These are phyloP conservation scores for Gloeopeniophorella convolvens DNA, from an alignment of 768 basidiomycete genomes.

Conservation along the genomic window DNA sequence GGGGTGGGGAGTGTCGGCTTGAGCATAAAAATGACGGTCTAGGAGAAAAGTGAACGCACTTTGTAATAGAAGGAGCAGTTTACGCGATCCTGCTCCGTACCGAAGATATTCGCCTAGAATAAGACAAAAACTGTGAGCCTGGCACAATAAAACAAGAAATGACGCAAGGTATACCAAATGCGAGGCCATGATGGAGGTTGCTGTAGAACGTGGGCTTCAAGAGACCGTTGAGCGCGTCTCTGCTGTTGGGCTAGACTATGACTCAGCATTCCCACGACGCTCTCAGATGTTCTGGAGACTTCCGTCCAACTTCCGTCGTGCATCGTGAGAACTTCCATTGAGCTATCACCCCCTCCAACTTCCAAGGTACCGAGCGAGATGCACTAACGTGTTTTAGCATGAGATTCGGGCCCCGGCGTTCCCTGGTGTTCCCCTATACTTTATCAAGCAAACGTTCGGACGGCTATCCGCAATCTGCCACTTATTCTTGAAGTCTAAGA, in stretches of 20 bases:
- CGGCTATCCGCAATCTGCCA: too few species aligned
- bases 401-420: too few species aligned
- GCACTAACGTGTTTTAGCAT: too few species aligned
- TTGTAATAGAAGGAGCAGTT: slow-evolving; percentile 99
- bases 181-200: slow-evolving; percentile 46
- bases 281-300: not conserved
- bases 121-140: not conserved
- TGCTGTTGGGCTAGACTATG: too few species aligned
- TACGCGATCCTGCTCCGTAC: slow-evolving; percentile 90
- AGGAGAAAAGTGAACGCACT: slow-evolving; percentile 38
- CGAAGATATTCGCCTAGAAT: slow-evolving; percentile 85
- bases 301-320: too few species aligned
- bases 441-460: too few species aligned
- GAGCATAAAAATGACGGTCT: not conserved
- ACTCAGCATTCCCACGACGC: slow-evolving; percentile 16
- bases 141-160: not conserved
- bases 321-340: too few species aligned
- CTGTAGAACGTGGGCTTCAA: not conserved
- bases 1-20: slow-evolving; percentile 15
- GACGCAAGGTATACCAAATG: slow-evolving; percentile 54
- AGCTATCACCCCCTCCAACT: too few species aligned
- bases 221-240: not conserved
- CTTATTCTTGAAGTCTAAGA: too few species aligned
- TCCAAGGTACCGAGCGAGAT: too few species aligned
- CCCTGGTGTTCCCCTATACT: too few species aligned